Base-by-base conservation (phyloP, 2,329 filamentous ascomycete species). In the Penicillium freii region DNA sequence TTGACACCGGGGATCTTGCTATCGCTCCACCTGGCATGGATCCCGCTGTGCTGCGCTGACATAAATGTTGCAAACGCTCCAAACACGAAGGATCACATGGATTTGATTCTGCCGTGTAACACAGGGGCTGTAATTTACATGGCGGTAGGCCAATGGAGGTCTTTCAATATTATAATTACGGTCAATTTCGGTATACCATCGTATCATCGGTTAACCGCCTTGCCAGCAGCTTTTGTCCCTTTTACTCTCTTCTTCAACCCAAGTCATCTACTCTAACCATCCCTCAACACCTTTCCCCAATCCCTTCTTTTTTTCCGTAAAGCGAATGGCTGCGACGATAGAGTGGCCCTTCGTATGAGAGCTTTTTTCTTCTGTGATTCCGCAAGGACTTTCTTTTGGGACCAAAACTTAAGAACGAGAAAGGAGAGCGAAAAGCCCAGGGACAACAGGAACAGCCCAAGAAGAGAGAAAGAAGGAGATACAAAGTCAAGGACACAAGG, bases 311-410 rank as follows among this genome's bases (percentile, higher is more conserved):
- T 63, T 68, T 64, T 64, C 66, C 69, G 74, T 76, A 76, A 76
- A 74, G 69, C 70, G 69, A 73, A 72, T 71, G 65, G 71, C 66
- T 68, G 72, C 73, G 40, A 45, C 21, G 17, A 66, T 69, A 65
- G 62, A 68, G 66, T 66, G 71, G 68, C 64, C 71, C 69, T 68
- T 70, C 67, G 70, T 72, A 71, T 72, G 68, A 73, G 67, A 68
- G 60, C 66, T 58, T 52, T 52, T 61, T 67, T 59, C 56, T 68
- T 65, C 63, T 63, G 61, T 69, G 60, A 59, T 64, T 43, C 31
- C 39, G 58, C 65, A 69, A 72, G 66, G 23, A 51, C 53, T 42
- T 36, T 55, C 58, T 54, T 51, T 42, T 54, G 46, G 60, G 48
- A 55, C 57, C 57, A 60, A 45, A 61, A 57, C 39, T 58, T 60